phyloP scores from a whole-genome alignment of 306 rosid species.

The Benincasa hispida region DNA sequence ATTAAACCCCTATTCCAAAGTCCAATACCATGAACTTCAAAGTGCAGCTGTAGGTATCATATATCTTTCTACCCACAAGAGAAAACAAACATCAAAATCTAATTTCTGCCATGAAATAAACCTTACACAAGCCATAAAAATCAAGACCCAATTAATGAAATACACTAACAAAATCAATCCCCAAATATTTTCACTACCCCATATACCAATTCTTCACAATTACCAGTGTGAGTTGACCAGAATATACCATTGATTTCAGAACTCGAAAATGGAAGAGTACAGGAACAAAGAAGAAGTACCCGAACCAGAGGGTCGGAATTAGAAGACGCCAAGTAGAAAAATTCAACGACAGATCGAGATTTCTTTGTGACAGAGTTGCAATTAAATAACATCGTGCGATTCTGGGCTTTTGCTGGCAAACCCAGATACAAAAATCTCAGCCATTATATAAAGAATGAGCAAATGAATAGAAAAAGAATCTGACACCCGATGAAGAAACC shows the following conservation, averaged over 20 bases:
- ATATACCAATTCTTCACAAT: neutral
- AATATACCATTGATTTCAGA: neutral
- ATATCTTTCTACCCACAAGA: neutral
- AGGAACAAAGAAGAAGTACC: neutral
- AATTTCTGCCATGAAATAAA: neutral
- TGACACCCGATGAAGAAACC: neutral
- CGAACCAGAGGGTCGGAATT: neutral
- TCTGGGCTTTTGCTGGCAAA: conserved; percentile 3
- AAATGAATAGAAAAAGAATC: neutral
- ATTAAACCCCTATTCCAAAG: neutral
- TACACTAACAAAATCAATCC: neutral
- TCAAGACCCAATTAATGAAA: neutral
- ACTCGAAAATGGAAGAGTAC: neutral
- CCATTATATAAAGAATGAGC: neutral
- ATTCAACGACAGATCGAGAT: neutral
- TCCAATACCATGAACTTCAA: neutral
- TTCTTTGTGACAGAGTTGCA: neutral
- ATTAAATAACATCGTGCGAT: neutral
- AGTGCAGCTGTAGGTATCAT: neutral
- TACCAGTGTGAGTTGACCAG: neutral
- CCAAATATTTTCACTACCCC: neutral
- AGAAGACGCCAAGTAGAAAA: neutral
- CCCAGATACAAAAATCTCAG: neutral
- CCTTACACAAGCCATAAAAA: neutral
- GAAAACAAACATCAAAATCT: neutral